Evolutionary conservation across 1,139 yeast genomes (phyloP).

Genomic region (Candida sp.): DNA sequence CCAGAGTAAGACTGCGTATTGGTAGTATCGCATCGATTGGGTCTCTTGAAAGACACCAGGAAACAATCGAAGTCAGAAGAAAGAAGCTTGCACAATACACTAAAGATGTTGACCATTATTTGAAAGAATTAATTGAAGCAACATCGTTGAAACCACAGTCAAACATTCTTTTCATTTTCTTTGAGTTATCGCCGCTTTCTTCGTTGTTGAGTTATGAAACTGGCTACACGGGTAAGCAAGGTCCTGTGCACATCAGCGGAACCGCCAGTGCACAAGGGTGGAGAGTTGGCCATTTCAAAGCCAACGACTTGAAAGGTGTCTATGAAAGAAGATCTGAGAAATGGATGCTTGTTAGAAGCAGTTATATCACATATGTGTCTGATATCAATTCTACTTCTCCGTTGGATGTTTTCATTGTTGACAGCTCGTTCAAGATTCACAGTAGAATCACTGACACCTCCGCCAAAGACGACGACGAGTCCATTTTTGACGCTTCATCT

Average conservation of each 20-base stretch:
- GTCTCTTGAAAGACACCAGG: slow-evolving; percentile 35
- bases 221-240: slow-evolving; percentile 89
- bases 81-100: slow-evolving; percentile 42
- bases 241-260: slow-evolving; percentile 78
- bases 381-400: slow-evolving; percentile 89
- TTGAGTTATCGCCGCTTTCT: slow-evolving; percentile 90
- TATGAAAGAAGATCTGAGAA: slow-evolving; percentile 88
- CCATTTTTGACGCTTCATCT: slow-evolving; percentile 51
- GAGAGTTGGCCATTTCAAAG: slow-evolving; percentile 90
- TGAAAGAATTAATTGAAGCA: slow-evolving; percentile 60
- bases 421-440: slow-evolving; percentile 63
- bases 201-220: slow-evolving; percentile 83
- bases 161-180: slow-evolving; percentile 79
- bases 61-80: slow-evolving; percentile 25
- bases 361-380: slow-evolving; percentile 85
- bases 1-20: slow-evolving; percentile 35
- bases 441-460: neutral
- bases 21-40: slow-evolving; percentile 31
- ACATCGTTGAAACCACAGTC: slow-evolving; percentile 81
- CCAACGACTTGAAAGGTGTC: slow-evolving; percentile 83
- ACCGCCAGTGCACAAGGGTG: slow-evolving; percentile 92
- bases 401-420: slow-evolving; percentile 88
- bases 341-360: slow-evolving; percentile 88
- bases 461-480: slow-evolving; percentile 50
- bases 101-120: slow-evolving; percentile 59